Evolutionary conservation across 345 rosid genomes (phyloP), one percentile per base, ranked within the genome.

Genomic region (Cardiospermum halicacabum): DNA sequence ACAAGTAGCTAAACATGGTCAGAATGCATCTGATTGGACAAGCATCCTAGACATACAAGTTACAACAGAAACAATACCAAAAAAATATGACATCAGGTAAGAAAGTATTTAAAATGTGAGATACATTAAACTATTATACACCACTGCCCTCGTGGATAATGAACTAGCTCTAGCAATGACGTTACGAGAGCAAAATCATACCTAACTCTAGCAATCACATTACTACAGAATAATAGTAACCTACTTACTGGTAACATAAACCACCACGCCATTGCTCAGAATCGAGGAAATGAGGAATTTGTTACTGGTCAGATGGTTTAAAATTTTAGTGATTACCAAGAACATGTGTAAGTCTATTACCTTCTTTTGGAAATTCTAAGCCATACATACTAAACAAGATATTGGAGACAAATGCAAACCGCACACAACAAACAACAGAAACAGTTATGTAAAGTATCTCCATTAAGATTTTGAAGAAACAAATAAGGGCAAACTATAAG

Each of bases 111-210:
- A 11, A 25, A 42, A 27, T 27, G 39, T 28, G 11, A 18, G 19
- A 39, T 31, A 12, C 22, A 65, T 65, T 7, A 27, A 65, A 53
- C n/a, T 49, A 37, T 53, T 24, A 51, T n/a, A 45, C 32, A 51
- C 9, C 34, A 47, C 12, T 15, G 16, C 25, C n/a, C 36, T 2
- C 1, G 31, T 28, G 6, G 39, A 11, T 13, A 50, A 50, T 18
- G 12, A 25, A 48, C 34, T n/a, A 32, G 22, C 45, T 25, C 42
- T 24, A 37, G 45, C 18, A 21, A 22, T 47, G 28, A 30, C 15
- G 30, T 16, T 31, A 28, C 31, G 21, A 48, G 13, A 48, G 27
- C 19, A 21, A 27, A 32, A 62, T 25, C 66, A 30, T 3, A 7
- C 11, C n/a, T n/a, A n/a, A n/a, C 21, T 18, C 48, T 16, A 10